phyloP scores from a whole-genome alignment of 2,329 filamentous ascomycete species.

The Aspergillus ochraceoroseus region DNA sequence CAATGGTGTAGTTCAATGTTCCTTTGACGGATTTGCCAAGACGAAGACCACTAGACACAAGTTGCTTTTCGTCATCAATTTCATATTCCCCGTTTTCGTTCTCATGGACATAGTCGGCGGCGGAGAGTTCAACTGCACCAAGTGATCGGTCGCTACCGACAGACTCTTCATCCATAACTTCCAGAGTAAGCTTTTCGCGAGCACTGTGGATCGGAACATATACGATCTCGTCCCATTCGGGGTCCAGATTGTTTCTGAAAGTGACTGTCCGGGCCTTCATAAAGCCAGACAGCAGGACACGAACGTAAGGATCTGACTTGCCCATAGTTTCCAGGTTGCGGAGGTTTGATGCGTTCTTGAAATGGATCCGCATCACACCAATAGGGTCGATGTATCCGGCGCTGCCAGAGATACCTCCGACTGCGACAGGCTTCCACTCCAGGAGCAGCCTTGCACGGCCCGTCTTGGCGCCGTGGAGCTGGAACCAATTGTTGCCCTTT shows the following conservation, averaged over 20 bases:
- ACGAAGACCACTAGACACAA: slow-evolving; percentile 63
- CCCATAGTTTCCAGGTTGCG: slow-evolving; percentile 92
- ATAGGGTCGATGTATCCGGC: slow-evolving; percentile 90
- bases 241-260: slow-evolving; percentile 91
- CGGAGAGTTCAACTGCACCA: slow-evolving; percentile 71
- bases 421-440: slow-evolving; percentile 90
- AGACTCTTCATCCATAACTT: slow-evolving; percentile 96
- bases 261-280: slow-evolving; percentile 91
- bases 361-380: slow-evolving; percentile 91
- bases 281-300: slow-evolving; percentile 82
- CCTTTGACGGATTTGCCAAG: slow-evolving; percentile 73
- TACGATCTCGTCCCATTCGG: slow-evolving; percentile 91
- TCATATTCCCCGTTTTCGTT: slow-evolving; percentile 75
- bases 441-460: slow-evolving; percentile 86
- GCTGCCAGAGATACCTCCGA: slow-evolving; percentile 69
- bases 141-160: slow-evolving; percentile 86
- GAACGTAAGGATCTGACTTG: slow-evolving; percentile 92
- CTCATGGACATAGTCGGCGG: slow-evolving; percentile 72
- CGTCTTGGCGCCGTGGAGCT: slow-evolving; percentile 70
- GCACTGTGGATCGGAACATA: slow-evolving; percentile 85
- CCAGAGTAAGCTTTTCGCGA: slow-evolving; percentile 77
- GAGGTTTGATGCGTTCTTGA: slow-evolving; percentile 73
- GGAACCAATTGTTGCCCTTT: slow-evolving; percentile 96
- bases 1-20: slow-evolving; percentile 69
- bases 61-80: slow-evolving; percentile 68